phyloP scores from a whole-genome alignment of 345 rosid genomes.

The Lumnitzera littorea region DNA sequence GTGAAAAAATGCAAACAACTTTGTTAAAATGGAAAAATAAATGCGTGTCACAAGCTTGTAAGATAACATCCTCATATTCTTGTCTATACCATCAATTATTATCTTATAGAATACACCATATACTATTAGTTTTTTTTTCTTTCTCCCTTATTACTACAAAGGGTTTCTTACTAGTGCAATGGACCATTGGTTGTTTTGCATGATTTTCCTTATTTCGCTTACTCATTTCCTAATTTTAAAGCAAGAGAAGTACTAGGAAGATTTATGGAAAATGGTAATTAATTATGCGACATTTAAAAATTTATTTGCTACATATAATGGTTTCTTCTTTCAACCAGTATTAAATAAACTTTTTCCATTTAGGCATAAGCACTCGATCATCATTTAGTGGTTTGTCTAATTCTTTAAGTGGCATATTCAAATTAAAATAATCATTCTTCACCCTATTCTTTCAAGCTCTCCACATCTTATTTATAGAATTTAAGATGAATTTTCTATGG shows the following conservation, averaged over 20 bases:
- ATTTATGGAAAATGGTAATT: too few species aligned
- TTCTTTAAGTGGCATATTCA: background rate
- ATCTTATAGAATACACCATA: too few species aligned
- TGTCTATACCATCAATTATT: too few species aligned
- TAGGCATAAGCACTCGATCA: background rate
- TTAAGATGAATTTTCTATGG: background rate
- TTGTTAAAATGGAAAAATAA: too few species aligned
- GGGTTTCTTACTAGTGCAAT: background rate
- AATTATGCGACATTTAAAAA: too few species aligned
- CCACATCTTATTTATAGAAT: conserved; percentile 4
- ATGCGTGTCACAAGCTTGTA: too few species aligned
- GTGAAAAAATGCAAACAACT: too few species aligned
- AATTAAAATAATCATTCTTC: conserved; percentile 2
- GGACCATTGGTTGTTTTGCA: background rate
- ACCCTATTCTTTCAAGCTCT: background rate
- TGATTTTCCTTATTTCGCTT: background rate
- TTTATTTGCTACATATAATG: background rate
- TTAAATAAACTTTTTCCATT: too few species aligned
- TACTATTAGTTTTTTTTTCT: background rate
- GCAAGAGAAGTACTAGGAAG: too few species aligned
- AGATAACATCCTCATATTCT: too few species aligned
- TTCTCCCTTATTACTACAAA: conserved; percentile 4
- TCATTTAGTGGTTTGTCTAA: background rate
- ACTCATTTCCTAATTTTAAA: background rate
- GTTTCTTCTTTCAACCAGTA: background rate